These are phyloP conservation scores for Penicillium angulare DNA, from an alignment of 495 filamentous ascomycete species.

Conservation along the genomic window DNA sequence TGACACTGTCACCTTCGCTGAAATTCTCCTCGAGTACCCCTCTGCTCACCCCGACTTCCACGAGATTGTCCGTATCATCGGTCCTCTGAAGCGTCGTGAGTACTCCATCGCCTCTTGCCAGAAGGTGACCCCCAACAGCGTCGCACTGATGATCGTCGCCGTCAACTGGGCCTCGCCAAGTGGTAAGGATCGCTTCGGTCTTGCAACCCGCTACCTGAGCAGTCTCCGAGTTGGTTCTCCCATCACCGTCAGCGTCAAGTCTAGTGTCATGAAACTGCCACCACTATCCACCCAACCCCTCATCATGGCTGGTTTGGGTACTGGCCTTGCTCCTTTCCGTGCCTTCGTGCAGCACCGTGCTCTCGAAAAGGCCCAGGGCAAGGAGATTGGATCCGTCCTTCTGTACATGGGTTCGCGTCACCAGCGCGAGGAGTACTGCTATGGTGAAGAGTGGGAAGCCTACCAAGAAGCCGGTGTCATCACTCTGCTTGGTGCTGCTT, in stretches of 20 bases:
- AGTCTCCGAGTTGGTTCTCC: constrained; percentile 67
- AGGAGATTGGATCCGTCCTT: constrained; percentile 88
- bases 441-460: constrained; percentile 99
- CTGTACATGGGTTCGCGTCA: constrained; percentile 96
- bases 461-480: constrained; percentile 95
- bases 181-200: constrained; percentile 87
- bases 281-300: constrained; percentile 79
- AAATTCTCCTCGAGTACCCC: constrained; percentile 81
- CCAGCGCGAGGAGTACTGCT: constrained; percentile 97
- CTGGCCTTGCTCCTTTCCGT: constrained; percentile 94
- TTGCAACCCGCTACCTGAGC: constrained; percentile 86
- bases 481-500: constrained; percentile 88
- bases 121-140: constrained; percentile 79
- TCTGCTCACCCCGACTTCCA: constrained; percentile 89
- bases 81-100: constrained; percentile 90
- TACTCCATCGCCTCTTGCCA: constrained; percentile 98
- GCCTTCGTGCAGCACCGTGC: constrained; percentile 98
- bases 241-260: constrained; percentile 90
- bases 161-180: constrained; percentile 88
- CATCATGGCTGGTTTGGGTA: constrained; percentile 99
- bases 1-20: constrained; percentile 89
- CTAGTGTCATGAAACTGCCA: constrained; percentile 96
- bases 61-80: constrained; percentile 85
- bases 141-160: constrained; percentile 96
- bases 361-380: constrained; percentile 92